Conservation (phyloP, 2,329 filamentous ascomycete genomes). For the Aureobasidium sp. region DNA sequence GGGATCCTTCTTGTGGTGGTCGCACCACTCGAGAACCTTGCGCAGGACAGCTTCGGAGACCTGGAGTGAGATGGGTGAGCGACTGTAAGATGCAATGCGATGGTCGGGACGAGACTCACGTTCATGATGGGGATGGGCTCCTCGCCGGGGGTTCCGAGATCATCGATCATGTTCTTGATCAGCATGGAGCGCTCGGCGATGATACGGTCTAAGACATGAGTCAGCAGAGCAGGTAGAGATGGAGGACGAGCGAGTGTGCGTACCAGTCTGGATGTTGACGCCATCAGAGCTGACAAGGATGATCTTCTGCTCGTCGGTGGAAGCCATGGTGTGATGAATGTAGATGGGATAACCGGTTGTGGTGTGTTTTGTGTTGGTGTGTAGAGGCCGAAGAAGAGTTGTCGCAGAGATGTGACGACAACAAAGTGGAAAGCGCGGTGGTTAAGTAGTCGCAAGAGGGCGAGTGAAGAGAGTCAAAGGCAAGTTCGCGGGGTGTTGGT, state of each 20-base stretch:
- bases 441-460: neutral
- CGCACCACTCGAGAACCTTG: conserved; percentile 98
- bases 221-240: conserved; percentile 15
- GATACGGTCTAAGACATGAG: conserved; percentile 50
- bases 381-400: neutral
- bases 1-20: conserved; percentile 86
- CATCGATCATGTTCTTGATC: conserved; percentile 97
- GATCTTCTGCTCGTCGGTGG: conserved; percentile 29
- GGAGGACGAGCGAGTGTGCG: conserved; percentile 14
- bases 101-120: conserved; percentile 28
- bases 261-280: conserved; percentile 35
- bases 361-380: neutral
- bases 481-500: neutral
- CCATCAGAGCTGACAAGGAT: conserved; percentile 39
- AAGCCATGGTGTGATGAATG: conserved; percentile 23
- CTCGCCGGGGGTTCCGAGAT: conserved; percentile 57
- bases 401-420: neutral
- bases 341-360: conserved; percentile 11
- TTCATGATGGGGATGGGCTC: conserved; percentile 85
- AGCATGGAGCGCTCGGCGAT: conserved; percentile 88
- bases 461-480: neutral
- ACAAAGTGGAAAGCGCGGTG: neutral
- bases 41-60: conserved; percentile 88
- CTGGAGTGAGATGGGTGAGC: conserved; percentile 22
- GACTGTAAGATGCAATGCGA: neutral